Conservation (phyloP, 2,329 filamentous ascomycete species). For the Zasmidium angulare region DNA sequence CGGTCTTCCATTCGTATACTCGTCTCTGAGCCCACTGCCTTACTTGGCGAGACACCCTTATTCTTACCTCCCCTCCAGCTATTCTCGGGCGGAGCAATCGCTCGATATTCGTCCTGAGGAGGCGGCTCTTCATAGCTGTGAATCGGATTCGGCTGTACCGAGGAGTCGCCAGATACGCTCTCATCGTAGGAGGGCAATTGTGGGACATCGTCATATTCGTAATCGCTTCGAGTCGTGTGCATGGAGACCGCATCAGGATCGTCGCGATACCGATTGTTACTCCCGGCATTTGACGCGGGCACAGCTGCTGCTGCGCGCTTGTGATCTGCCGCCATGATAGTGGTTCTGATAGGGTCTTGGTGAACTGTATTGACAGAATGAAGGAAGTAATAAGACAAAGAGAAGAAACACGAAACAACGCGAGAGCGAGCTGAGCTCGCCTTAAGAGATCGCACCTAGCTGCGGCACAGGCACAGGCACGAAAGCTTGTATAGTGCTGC, state of each 20-base stretch:
- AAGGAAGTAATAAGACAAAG: not conserved
- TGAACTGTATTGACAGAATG: not conserved
- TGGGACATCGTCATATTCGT: slow-evolving; percentile 28
- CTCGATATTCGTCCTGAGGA: slow-evolving; percentile 18
- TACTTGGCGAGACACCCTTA: slow-evolving; percentile 11
- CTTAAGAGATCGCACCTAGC: not conserved
- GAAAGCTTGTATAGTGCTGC: not conserved
- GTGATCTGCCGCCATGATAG: slow-evolving; percentile 11
- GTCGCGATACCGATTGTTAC: slow-evolving; percentile 21
- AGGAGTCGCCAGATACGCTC: slow-evolving; percentile 22
- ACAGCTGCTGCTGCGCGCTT: slow-evolving; percentile 11
- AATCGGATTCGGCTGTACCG: not conserved
- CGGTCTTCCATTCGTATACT: slow-evolving; percentile 31
- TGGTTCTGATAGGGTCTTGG: not conserved
- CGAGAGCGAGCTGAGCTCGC: slow-evolving; percentile 2
- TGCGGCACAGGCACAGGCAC: not conserved
- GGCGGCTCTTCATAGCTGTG: not conserved
- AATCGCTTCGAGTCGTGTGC: slow-evolving; percentile 30
- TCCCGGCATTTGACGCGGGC: not conserved
- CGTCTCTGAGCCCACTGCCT: slow-evolving; percentile 20
- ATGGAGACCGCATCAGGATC: slow-evolving; percentile 30
- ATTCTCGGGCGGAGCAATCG: slow-evolving; percentile 15
- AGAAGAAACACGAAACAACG: not conserved
- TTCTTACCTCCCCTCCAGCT: slow-evolving; percentile 5
- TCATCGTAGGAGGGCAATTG: slow-evolving; percentile 31